phyloP scores from a whole-genome alignment of 306 rosid species.

The Canavalia ensiformis region DNA sequence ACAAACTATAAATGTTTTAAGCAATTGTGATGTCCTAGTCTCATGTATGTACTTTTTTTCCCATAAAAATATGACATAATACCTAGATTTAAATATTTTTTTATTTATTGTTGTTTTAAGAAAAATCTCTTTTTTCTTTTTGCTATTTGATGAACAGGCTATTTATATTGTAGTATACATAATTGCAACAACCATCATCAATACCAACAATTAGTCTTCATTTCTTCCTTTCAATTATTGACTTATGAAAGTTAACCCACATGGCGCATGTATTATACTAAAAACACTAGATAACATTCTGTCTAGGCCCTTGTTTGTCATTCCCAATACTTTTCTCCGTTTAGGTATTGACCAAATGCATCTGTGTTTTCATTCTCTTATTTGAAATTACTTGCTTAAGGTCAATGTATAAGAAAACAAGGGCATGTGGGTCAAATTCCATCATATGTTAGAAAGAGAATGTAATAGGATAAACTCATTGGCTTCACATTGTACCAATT shows the following conservation, averaged over 20 bases:
- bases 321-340: conserved; percentile 57
- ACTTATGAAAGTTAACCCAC: conserved; percentile 49
- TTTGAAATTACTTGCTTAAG: conserved; percentile 51
- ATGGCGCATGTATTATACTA: conserved; percentile 39
- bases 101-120: background rate
- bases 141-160: background rate
- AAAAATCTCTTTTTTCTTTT: background rate
- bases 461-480: conserved; percentile 13
- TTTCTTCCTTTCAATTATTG: conserved; percentile 43
- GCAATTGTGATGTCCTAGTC: background rate
- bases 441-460: conserved; percentile 39
- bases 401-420: conserved; percentile 65
- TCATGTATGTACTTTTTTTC: background rate
- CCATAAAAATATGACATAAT: background rate
- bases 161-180: background rate
- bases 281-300: conserved; percentile 49
- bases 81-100: no score
- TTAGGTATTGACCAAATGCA: conserved; percentile 82
- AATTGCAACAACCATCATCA: conserved; percentile 23
- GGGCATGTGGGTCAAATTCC: conserved; percentile 62
- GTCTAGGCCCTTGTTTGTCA: conserved; percentile 47
- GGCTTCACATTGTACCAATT: conserved; percentile 51
- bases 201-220: conserved; percentile 41
- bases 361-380: conserved; percentile 50
- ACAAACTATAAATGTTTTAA: background rate